A percentile compares a stretch with the other conserved stretches of the same genome.
These are phyloP conservation scores for Marsdenia floribunda DNA, from an alignment of 257 asterid genomes.

Conservation along the genomic window DNA sequence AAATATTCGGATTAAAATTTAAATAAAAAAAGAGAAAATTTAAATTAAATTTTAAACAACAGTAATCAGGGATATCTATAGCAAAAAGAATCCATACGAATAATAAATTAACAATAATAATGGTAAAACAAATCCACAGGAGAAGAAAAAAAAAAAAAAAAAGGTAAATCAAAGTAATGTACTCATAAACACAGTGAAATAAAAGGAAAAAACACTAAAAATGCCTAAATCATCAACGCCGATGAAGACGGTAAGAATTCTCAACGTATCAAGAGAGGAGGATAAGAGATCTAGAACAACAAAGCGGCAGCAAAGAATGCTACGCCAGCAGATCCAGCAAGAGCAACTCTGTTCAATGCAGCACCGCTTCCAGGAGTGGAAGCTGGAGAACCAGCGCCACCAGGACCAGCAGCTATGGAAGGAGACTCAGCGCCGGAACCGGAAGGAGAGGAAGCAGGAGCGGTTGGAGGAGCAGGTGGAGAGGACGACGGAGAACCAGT, in stretches of 20 bases:
- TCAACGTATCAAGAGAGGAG: conserved; percentile 6
- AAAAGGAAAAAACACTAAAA: conserved; percentile 10
- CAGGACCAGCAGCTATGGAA: conserved; percentile 33
- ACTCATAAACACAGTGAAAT: conserved; percentile 2
- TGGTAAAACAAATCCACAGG: conserved; percentile 17
- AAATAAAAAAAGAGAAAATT: not conserved
- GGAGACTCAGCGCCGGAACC: conserved; percentile 23
- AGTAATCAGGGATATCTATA: not conserved
- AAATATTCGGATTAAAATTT: not conserved
- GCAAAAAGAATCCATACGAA: conserved; percentile 2
- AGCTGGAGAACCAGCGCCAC: conserved; percentile 25
- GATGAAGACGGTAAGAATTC: not conserved
- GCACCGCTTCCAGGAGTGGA: conserved; percentile 29
- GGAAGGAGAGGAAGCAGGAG: conserved; percentile 23
- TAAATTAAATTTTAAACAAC: not conserved
- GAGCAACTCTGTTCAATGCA: conserved; percentile 34
- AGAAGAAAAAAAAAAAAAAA: too few relatives aligned
- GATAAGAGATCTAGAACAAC: conserved; percentile 23
- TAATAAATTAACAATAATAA: conserved; percentile 7
- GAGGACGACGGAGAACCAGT: conserved; percentile 27
- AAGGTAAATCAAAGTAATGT: conserved; percentile 13
- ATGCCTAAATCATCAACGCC: conserved; percentile 9
- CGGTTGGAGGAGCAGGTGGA: conserved; percentile 26
- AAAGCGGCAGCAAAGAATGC: conserved; percentile 38
- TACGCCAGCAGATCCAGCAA: conserved; percentile 47